Percentiles rank a stretch among this genome's conserved stretches.
Evolutionary conservation across 2,329 filamentous ascomycete species (phyloP).

Genomic region (Xylaria sp.): DNA sequence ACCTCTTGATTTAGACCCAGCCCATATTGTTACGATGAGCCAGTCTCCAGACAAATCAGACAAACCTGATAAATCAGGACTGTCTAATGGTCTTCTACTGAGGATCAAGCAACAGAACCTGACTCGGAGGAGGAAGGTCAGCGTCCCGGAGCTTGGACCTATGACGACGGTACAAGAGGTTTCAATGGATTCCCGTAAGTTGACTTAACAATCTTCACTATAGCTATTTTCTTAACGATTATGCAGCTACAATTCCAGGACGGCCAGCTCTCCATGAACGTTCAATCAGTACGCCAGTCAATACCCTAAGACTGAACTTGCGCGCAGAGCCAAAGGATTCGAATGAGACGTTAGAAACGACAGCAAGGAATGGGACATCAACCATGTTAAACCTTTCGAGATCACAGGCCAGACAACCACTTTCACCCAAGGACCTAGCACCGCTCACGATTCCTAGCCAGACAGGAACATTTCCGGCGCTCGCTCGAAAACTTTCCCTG

Average conservation of each 20-base stretch:
- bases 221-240: slow-evolving; percentile 24
- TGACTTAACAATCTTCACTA: not conserved
- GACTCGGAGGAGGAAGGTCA: slow-evolving; percentile 65
- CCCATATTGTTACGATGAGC: slow-evolving; percentile 49
- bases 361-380: slow-evolving; percentile 1
- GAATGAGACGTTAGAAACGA: slow-evolving; percentile 7
- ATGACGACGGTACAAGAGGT: slow-evolving; percentile 73
- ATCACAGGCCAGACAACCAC: slow-evolving; percentile 44
- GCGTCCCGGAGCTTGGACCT: slow-evolving; percentile 67
- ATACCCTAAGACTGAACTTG: slow-evolving; percentile 54
- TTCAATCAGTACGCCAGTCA: slow-evolving; percentile 65
- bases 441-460: slow-evolving; percentile 62
- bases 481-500: slow-evolving; percentile 49
- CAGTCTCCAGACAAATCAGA: slow-evolving; percentile 50
- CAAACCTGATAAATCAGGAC: slow-evolving; percentile 48
- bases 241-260: slow-evolving; percentile 68
- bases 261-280: slow-evolving; percentile 68
- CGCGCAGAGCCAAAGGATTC: slow-evolving; percentile 43
- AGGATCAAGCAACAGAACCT: slow-evolving; percentile 64
- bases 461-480: slow-evolving; percentile 39
- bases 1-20: slow-evolving; percentile 57
- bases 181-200: slow-evolving; percentile 73
- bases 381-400: slow-evolving; percentile 4
- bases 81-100: slow-evolving; percentile 52
- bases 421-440: slow-evolving; percentile 59